phyloP scores from a whole-genome alignment of 129 eudicot species.

The Kitagawia praeruptora region DNA sequence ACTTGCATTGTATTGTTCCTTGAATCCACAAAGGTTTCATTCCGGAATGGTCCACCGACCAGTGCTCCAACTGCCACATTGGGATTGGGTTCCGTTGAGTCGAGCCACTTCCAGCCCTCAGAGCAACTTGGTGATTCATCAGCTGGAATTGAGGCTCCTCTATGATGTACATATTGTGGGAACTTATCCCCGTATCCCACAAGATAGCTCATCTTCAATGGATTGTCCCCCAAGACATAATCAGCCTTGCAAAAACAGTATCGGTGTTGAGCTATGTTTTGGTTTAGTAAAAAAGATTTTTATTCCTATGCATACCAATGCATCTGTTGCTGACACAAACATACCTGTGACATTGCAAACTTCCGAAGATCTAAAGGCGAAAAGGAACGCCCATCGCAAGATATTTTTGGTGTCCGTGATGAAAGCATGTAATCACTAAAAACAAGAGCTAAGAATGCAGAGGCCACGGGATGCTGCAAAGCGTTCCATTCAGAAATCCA shows the following conservation, averaged over 20 bases:
- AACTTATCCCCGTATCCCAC: conserved; percentile 96
- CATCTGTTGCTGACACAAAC: not conserved
- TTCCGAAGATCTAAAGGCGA: conserved; percentile 64
- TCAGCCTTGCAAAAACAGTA: conserved; percentile 40
- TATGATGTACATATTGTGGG: conserved; percentile 80
- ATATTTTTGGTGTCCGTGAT: conserved; percentile 51
- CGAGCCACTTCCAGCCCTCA: conserved; percentile 77
- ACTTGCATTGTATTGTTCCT: conserved; percentile 93
- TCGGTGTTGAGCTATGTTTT: not conserved
- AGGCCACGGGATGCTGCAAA: conserved; percentile 92
- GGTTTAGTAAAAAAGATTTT: not conserved
- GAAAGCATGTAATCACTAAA: conserved; percentile 96
- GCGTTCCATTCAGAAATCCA: conserved; percentile 95
- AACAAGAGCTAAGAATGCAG: conserved; percentile 75
- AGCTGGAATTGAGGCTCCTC: conserved; percentile 92
- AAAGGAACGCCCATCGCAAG: conserved; percentile 53
- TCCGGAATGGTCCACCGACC: conserved; percentile 85
- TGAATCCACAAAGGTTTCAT: conserved; percentile 71
- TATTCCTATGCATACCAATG: not conserved
- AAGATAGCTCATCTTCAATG: conserved; percentile 81
- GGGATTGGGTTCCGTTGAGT: conserved; percentile 66
- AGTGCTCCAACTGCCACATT: conserved; percentile 81
- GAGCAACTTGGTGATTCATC: conserved; percentile 59
- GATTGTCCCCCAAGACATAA: conserved; percentile 84
- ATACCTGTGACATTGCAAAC: conserved; percentile 86